Evolutionary conservation across 768 basidiomycete species (phyloP), one percentile per base, ranked within the genome.

Genomic region (Lyophyllum semitale): DNA sequence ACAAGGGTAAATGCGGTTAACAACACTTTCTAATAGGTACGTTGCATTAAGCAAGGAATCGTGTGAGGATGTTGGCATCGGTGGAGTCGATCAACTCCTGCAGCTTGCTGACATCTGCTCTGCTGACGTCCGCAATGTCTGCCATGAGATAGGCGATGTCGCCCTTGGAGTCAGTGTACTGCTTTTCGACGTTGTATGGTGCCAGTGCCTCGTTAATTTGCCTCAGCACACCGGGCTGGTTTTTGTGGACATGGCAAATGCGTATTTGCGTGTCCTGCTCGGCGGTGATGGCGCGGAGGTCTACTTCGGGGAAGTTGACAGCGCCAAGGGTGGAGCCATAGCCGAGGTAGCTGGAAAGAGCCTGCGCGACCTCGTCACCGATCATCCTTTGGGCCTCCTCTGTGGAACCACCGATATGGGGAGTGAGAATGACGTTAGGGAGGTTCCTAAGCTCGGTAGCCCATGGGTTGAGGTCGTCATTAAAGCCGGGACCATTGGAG

Each of bases 221-320:
- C 65, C 85, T 88, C 67, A 99, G 87, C 45, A 98, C 97, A 79
- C 94, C 95, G 48, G 94, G 94, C 71, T 90, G 84, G 76, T 99
- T 99, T 72, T 80, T 86, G 82, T 99, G 97, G 46, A 97, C 90
- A 71, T 98, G 86, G 75, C 97, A 98, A 30, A 99, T 79, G 59
- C 97, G 90, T 60, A 98, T 84, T 66, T 89, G 81, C 59, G 81
- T 81, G 47, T 82, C 83, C 67, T 95, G 89, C 60, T 94, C 91
- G 2, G 86, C 83, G 9, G 88, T 85, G 69, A 98, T 96, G 49
- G 93, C 87, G 55, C 96, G 90, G 37, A 99, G 79, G 75, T 96
- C 93, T 64, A 99, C 95, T 75, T 98, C 96, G 46, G 97, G 96
- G 85, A 99, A 98, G 78, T 98, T 98, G 79, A 98, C 97, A 3